Conservation (phyloP, 75 land plant species). For the Pseudotsuga menziesii region DNA sequence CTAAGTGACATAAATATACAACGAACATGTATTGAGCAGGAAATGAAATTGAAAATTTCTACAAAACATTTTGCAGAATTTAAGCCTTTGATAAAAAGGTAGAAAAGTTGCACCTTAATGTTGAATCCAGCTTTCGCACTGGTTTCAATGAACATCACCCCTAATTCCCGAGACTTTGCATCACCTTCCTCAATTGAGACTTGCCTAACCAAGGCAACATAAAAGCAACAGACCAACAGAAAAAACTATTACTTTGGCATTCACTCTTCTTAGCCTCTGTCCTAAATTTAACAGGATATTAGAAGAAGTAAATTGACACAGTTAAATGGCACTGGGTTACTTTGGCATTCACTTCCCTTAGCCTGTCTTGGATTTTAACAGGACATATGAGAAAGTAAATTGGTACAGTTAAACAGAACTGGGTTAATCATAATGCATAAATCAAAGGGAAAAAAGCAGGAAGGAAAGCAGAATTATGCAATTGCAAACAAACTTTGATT, state of each 20-base stretch:
- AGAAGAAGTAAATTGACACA: neutral
- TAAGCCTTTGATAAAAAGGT: neutral
- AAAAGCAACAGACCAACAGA: neutral
- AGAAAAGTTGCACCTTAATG: conserved; percentile 45
- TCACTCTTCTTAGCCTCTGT: neutral
- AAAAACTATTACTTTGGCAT: neutral
- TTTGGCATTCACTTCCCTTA: neutral
- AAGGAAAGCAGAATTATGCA: neutral
- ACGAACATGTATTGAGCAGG: neutral
- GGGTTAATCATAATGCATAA: neutral
- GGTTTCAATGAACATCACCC: conserved; percentile 68
- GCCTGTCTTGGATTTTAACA: neutral
- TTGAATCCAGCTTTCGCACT: conserved; percentile 79
- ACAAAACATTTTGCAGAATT: neutral
- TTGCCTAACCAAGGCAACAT: conserved; percentile 36
- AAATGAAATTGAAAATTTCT: neutral
- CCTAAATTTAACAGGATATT: neutral
- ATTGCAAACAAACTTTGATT: neutral
- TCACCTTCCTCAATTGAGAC: conserved; percentile 73
- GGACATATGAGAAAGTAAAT: neutral
- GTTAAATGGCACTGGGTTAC: neutral
- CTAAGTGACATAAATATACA: neutral
- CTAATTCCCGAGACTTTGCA: conserved; percentile 51
- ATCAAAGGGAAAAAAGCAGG: neutral
- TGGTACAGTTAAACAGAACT: neutral